A percentile compares a stretch with the other conserved stretches of the same genome.
Conservation (phyloP, 345 rosid genomes). For the Eutrema yunnanense region DNA sequence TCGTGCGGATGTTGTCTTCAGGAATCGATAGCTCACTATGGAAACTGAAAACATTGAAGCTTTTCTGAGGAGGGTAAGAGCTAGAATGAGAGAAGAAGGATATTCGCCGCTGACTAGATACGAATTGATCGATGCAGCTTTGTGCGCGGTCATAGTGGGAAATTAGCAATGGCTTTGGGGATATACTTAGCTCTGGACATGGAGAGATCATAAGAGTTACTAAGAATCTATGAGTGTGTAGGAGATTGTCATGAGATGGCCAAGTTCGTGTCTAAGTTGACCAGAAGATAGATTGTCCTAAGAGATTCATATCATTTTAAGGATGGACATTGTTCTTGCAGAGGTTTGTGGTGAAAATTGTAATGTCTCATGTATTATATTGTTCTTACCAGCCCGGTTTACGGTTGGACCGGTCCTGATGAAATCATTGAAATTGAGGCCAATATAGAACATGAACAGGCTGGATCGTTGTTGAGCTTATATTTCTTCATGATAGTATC, state of each 20-base stretch:
- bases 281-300: conserved; percentile 50
- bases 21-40: conserved; percentile 45
- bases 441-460: conserved; percentile 24
- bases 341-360: conserved; percentile 53
- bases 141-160: conserved; percentile 33
- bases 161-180: conserved; percentile 43
- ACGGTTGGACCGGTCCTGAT: background rate
- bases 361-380: background rate
- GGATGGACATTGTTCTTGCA: conserved; percentile 66
- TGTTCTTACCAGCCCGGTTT: background rate
- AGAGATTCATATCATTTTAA: conserved; percentile 68
- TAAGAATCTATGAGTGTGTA: conserved; percentile 65
- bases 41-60: conserved; percentile 44
- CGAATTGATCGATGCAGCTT: conserved; percentile 57
- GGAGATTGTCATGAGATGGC: conserved; percentile 68
- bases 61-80: conserved; percentile 37
- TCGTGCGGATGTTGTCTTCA: conserved; percentile 36
- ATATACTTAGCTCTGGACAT: conserved; percentile 9
- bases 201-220: conserved; percentile 54
- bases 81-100: conserved; percentile 54
- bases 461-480: background rate
- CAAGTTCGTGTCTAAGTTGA: conserved; percentile 58
- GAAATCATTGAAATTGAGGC: background rate
- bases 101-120: too few species aligned
- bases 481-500: conserved; percentile 16